phyloP scores from a whole-genome alignment of 2,329 filamentous ascomycete species.

The Cladophialophora yegresii region DNA sequence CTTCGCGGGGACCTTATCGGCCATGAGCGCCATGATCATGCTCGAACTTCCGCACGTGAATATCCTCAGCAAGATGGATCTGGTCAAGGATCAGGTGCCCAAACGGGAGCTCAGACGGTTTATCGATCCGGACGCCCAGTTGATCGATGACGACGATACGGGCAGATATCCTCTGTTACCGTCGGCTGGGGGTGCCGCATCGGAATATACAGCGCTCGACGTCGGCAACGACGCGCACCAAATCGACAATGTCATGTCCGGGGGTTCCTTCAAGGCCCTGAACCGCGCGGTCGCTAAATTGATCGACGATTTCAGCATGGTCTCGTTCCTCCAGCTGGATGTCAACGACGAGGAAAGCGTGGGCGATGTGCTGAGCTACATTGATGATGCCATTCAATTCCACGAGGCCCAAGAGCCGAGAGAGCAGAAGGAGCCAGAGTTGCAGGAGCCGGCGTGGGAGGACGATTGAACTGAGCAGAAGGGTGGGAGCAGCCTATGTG shows the following conservation, averaged over 20 bases:
- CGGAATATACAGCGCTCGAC: constrained; percentile 52
- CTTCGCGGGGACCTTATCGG: constrained; percentile 90
- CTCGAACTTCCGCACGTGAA: constrained; percentile 96
- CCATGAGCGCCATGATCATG: constrained; percentile 99
- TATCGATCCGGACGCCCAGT: constrained; percentile 76
- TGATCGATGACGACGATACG: constrained; percentile 77
- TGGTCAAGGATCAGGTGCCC: constrained; percentile 84
- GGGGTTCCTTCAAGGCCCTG: constrained; percentile 75
- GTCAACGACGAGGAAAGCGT: constrained; percentile 91
- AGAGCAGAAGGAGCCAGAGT: constrained; percentile 69
- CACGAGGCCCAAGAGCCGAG: constrained; percentile 90
- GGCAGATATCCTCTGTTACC: constrained; percentile 45
- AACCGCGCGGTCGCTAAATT: constrained; percentile 86
- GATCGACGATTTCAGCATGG: constrained; percentile 98
- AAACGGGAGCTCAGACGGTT: constrained; percentile 89
- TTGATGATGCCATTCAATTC: constrained; percentile 91
- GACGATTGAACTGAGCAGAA: constrained; percentile 39
- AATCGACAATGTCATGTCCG: constrained; percentile 72
- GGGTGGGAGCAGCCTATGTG: background rate
- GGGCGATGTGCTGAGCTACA: constrained; percentile 79
- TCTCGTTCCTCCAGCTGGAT: constrained; percentile 88
- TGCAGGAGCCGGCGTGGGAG: constrained; percentile 56
- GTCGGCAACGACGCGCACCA: constrained; percentile 57
- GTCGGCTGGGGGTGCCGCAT: background rate
- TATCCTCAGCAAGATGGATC: constrained; percentile 95